Evolutionary conservation across 352 stramenopile genomes (phyloP).

Genomic region (Globisporangium cystogenes): DNA sequence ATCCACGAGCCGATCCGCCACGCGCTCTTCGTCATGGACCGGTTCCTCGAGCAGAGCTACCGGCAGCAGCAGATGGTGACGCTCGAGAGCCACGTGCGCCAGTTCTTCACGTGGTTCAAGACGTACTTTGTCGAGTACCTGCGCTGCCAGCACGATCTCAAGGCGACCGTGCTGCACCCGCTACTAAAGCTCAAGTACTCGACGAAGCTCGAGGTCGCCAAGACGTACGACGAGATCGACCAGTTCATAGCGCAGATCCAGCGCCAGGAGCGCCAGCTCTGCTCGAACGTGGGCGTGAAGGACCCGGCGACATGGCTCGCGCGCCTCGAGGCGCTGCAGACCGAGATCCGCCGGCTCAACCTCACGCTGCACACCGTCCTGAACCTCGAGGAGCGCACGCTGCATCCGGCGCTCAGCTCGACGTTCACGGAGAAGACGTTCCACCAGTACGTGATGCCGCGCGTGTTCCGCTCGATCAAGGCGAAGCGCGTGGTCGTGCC

Average conservation of each 20-base stretch:
- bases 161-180: conserved; percentile 51
- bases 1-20: conserved; percentile 78
- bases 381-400: conserved; percentile 67
- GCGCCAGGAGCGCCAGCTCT: conserved; percentile 43
- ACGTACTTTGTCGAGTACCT: conserved; percentile 74
- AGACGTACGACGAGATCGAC: conserved; percentile 69
- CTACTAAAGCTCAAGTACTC: conserved; percentile 45
- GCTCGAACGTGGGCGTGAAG: conserved; percentile 27
- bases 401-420: conserved; percentile 48
- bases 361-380: conserved; percentile 58
- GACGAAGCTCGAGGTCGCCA: conserved; percentile 51
- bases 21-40: conserved; percentile 78
- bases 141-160: conserved; percentile 58
- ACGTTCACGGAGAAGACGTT: conserved; percentile 77
- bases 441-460: conserved; percentile 66
- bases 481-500: conserved; percentile 77
- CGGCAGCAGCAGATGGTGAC: conserved; percentile 12
- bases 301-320: conserved; percentile 47
- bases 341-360: conserved; percentile 61
- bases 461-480: conserved; percentile 69
- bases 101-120: conserved; percentile 80
- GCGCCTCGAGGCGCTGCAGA: conserved; percentile 58
- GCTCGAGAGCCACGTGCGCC: conserved; percentile 37
- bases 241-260: conserved; percentile 52
- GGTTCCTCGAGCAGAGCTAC: conserved; percentile 64